A percentile compares a stretch with the other conserved stretches of the same genome.
These are phyloP conservation scores for Saccharomycopsis sp. DNA, from an alignment of 805 yeast genomes.

Conservation along the genomic window DNA sequence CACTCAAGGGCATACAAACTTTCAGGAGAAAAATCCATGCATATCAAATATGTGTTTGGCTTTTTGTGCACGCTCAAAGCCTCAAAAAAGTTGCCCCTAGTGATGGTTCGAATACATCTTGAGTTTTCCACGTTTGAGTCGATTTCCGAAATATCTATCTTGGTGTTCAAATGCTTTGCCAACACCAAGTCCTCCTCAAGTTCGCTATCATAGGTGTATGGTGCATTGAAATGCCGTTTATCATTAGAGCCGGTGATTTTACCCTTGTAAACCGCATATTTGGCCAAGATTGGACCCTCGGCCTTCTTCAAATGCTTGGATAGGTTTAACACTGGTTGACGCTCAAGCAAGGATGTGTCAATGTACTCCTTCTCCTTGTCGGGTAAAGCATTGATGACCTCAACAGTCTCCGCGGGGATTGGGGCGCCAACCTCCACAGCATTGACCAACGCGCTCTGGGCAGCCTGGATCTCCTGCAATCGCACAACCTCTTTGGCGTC, in stretches of 20 bases:
- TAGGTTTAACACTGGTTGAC: slow-evolving; percentile 25
- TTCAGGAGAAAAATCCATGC: slow-evolving; percentile 78
- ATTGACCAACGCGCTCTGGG: slow-evolving; percentile 44
- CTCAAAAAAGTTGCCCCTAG: slow-evolving; percentile 51
- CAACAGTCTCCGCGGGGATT: slow-evolving; percentile 34
- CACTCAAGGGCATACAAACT: slow-evolving; percentile 79
- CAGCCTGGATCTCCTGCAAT: slow-evolving; percentile 46
- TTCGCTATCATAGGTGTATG: slow-evolving; percentile 55
- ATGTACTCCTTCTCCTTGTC: slow-evolving; percentile 27
- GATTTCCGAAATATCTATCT: slow-evolving; percentile 41
- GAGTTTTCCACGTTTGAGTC: slow-evolving; percentile 44
- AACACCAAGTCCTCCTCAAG: slow-evolving; percentile 48
- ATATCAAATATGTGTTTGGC: slow-evolving; percentile 60
- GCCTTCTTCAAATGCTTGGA: slow-evolving; percentile 39
- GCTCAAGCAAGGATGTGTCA: slow-evolving; percentile 18
- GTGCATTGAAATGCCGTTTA: slow-evolving; percentile 31
- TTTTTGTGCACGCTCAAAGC: slow-evolving; percentile 25
- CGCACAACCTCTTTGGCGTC: slow-evolving; percentile 35
- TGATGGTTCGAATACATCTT: slow-evolving; percentile 48
- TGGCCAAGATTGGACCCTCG: slow-evolving; percentile 40
- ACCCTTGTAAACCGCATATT: slow-evolving; percentile 46
- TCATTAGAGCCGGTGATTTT: slow-evolving; percentile 43
- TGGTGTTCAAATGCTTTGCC: slow-evolving; percentile 43
- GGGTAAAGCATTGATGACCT: slow-evolving; percentile 30
- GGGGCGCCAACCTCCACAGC: slow-evolving; percentile 20